Evolutionary conservation across 2,329 filamentous ascomycete genomes (phyloP), one percentile per base, ranked within the genome.

Genomic region (Monilinia aucupariae): DNA sequence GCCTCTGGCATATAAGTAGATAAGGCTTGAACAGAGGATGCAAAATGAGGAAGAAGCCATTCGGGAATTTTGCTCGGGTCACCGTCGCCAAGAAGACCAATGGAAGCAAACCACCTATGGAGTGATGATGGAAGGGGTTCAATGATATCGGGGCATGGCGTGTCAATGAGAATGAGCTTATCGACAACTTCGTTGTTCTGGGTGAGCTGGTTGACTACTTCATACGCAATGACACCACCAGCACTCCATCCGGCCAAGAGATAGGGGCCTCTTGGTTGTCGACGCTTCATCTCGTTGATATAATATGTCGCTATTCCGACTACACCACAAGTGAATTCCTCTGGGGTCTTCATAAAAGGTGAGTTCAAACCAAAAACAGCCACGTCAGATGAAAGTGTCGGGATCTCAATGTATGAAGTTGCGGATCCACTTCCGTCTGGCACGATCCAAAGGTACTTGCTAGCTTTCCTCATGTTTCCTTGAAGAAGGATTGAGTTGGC

Each of bases 241-340:
- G 87, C 88, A n/a, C 85, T 89, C 89, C 88, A 92, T 30, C 89
- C 89, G 20, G 85, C 82, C 0, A 91, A 75, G 58, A 81, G 80
- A 74, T 90, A 90, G 0, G 87, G 85, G 0, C 89, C 89, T 27
- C 78, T 71, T 3, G 87, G 85, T 74, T 91, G 88, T 58, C 87
- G 86, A 6, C 85, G 82, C 74, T 85, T 86, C 75, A 91, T 88
- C 75, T 91, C 88, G 5, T 80, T 77, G 47, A 89, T 82, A 75
- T 87, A 89, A 71, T 86, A 82, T 67, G 80, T 75, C 7, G 85
- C 83, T 72, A 88, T 84, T 32, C 85, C 84, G 69, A 86, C 82
- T 61, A 89, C 83, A 64, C 85, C 85, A 69, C 85, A 87, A 34
- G 80, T 81, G 76, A 82, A 88, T 69, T 87, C 82, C 64, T 85